phyloP scores from a whole-genome alignment of 345 rosid genomes.

The Populus ilicifolia region DNA sequence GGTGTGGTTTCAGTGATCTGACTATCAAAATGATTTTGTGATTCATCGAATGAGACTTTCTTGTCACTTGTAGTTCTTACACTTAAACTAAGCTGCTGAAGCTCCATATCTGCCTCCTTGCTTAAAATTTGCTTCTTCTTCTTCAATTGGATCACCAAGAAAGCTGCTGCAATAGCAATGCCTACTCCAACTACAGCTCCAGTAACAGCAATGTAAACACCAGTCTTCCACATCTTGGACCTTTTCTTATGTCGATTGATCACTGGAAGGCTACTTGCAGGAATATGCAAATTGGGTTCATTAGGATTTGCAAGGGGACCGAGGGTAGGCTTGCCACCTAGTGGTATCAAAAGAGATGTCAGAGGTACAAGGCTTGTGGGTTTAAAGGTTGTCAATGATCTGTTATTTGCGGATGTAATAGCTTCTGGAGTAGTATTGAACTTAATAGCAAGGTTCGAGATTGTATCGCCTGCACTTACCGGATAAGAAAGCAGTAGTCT shows the following conservation, averaged over 20 bases:
- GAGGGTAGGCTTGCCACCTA: constrained; percentile 39
- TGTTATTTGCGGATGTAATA: constrained; percentile 57
- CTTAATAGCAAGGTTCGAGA: constrained; percentile 46
- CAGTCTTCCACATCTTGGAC: constrained; percentile 41
- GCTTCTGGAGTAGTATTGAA: constrained; percentile 64
- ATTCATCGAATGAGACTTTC: constrained; percentile 79
- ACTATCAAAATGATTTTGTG: constrained; percentile 48
- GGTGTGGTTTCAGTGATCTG: constrained; percentile 41
- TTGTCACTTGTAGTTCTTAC: constrained; percentile 77
- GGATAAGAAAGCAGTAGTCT: constrained; percentile 61
- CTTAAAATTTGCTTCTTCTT: constrained; percentile 35
- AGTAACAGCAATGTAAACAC: constrained; percentile 47
- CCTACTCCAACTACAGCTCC: constrained; percentile 48
- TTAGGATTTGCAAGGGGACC: constrained; percentile 36
- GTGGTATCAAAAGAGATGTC: constrained; percentile 62
- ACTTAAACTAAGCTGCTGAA: constrained; percentile 69
- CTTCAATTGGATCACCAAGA: constrained; percentile 45
- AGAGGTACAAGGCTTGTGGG: constrained; percentile 38
- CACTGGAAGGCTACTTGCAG: constrained; percentile 23
- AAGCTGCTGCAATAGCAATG: constrained; percentile 53
- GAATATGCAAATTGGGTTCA: constrained; percentile 36
- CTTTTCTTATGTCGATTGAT: constrained; percentile 30
- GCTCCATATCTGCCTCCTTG: constrained; percentile 46
- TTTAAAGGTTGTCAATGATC: constrained; percentile 28
- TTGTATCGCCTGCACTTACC: constrained; percentile 46